Evolutionary conservation across 345 rosid genomes (phyloP).

Genomic region (Ceriops tagal): DNA sequence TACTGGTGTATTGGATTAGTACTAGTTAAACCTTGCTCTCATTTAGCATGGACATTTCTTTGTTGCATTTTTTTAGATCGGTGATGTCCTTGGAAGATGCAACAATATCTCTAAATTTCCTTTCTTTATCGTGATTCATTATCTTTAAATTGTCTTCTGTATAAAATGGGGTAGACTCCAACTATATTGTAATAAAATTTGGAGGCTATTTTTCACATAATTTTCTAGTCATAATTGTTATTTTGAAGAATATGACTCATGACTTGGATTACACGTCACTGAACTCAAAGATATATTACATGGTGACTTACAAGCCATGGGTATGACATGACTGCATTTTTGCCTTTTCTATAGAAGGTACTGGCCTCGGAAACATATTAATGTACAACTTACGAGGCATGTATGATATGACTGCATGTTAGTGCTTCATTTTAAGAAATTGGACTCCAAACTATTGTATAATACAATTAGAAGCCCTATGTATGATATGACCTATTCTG

Average conservation of each 20-base stretch:
- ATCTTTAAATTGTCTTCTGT: too few species aligned
- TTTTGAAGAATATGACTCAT: too few species aligned
- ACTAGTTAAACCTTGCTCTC: neutral
- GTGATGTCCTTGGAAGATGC: slow-evolving; percentile 1
- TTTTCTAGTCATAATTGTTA: too few species aligned
- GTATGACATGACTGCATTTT: too few species aligned
- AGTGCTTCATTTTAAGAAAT: neutral
- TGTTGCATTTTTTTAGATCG: slow-evolving; percentile 8
- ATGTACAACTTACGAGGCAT: neutral
- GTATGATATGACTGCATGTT: neutral
- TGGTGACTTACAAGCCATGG: too few species aligned
- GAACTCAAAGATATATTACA: too few species aligned
- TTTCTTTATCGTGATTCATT: too few species aligned
- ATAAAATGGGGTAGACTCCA: too few species aligned
- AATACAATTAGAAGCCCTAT: neutral
- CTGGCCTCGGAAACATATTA: neutral
- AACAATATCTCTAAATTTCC: neutral
- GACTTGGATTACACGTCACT: too few species aligned
- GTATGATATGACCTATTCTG: neutral
- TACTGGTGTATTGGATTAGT: neutral
- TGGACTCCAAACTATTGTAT: neutral
- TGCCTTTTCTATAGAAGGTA: too few species aligned
- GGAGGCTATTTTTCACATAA: too few species aligned
- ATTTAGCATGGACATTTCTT: neutral
- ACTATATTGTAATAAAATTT: too few species aligned